Conservation (phyloP, 257 asterid genomes). For the Marsdenia floribunda region DNA sequence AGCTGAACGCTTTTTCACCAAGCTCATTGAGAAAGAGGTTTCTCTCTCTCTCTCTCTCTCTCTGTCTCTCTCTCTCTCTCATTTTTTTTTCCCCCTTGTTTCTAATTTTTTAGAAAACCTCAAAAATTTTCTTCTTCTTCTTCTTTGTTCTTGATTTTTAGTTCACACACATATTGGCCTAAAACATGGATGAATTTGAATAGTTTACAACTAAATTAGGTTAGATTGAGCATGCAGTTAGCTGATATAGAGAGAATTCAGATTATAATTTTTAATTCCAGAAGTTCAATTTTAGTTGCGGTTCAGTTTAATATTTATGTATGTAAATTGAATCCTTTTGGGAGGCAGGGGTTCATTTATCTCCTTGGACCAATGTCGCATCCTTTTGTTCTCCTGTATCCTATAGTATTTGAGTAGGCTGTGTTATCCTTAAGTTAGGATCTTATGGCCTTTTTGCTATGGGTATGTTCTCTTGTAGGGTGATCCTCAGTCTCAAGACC, state of each 20-base stretch:
- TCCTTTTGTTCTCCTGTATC: not conserved
- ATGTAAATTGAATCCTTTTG: not conserved
- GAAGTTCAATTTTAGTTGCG: not conserved
- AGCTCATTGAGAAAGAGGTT: constrained; percentile 88
- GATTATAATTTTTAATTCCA: not conserved
- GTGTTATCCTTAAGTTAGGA: constrained; percentile 4
- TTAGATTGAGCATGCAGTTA: not conserved
- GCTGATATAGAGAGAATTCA: not conserved
- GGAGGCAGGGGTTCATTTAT: not conserved
- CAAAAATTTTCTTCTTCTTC: not conserved
- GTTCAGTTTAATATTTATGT: not conserved
- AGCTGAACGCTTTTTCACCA: constrained; percentile 90
- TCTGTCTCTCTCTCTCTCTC: not conserved
- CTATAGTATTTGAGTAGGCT: not conserved
- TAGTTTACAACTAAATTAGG: not conserved
- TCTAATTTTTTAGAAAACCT: not conserved
- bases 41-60: too few relatives aligned
- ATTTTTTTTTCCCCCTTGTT: not conserved
- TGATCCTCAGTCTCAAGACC: constrained; percentile 77
- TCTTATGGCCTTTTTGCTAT: constrained; percentile 12
- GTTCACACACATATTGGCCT: not conserved
- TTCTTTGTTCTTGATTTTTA: not conserved
- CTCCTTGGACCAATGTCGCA: not conserved
- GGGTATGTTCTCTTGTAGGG: constrained; percentile 48
- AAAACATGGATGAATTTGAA: not conserved